phyloP scores from a whole-genome alignment of 768 basidiomycete genomes.

The Boletellus ananas region DNA sequence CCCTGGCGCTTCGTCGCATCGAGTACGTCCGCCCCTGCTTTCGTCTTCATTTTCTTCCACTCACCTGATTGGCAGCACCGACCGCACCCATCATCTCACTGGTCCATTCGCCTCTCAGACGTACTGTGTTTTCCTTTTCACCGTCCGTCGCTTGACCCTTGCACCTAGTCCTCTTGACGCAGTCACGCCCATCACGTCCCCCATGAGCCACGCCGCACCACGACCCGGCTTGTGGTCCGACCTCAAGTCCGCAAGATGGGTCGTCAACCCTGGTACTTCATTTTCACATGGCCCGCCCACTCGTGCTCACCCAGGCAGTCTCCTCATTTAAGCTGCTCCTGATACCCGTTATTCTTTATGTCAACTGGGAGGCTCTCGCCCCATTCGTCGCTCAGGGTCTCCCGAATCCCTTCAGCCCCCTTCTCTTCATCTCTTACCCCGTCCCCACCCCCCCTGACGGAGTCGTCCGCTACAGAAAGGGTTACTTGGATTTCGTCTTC shows the following conservation, averaged over 20 bases:
- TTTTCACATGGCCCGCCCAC: not conserved
- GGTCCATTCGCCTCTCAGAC: not conserved
- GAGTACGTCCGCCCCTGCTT: not conserved
- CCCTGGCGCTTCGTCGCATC: not conserved
- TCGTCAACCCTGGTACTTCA: constrained; percentile 58
- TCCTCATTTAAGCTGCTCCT: constrained; percentile 66
- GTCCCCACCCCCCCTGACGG: constrained; percentile 48
- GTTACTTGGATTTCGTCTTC: constrained; percentile 73
- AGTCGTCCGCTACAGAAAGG: constrained; percentile 67
- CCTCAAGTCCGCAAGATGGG: constrained; percentile 60
- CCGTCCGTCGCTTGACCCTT: not conserved
- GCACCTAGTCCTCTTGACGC: not conserved
- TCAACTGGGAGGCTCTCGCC: constrained; percentile 58
- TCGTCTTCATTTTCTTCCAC: too few species aligned
- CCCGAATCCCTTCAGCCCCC: constrained; percentile 67
- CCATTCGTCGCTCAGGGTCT: constrained; percentile 45
- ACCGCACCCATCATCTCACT: not conserved
- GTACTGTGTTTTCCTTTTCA: not conserved
- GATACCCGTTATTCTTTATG: constrained; percentile 55
- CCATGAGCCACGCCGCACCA: not conserved
- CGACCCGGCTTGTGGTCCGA: constrained; percentile 42
- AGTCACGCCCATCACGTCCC: constrained; percentile 16
- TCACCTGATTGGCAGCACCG: not conserved
- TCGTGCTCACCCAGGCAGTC: constrained; percentile 32
- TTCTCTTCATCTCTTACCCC: constrained; percentile 72